phyloP scores from a whole-genome alignment of 495 filamentous ascomycete genomes.

The Hypomontagnella monticulosa region DNA sequence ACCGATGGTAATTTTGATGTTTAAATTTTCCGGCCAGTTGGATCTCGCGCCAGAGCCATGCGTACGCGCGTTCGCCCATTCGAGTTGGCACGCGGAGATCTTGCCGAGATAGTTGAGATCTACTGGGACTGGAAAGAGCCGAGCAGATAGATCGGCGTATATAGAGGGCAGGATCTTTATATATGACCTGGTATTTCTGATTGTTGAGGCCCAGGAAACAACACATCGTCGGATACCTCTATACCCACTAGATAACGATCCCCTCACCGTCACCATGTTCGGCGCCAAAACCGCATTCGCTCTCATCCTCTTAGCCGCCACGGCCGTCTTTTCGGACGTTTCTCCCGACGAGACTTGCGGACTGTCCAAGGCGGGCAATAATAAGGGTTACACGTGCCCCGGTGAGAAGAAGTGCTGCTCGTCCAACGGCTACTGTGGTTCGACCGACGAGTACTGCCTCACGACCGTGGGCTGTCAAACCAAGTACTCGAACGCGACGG shows the following conservation, averaged over 20 bases:
- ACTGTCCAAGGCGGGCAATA: constrained; percentile 34
- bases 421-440: constrained; percentile 49
- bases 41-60: constrained; percentile 3
- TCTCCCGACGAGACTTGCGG: constrained; percentile 52
- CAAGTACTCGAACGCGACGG: constrained; percentile 46
- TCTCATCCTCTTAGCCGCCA: constrained; percentile 35
- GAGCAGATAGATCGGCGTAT: constrained; percentile 1
- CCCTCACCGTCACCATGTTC: constrained; percentile 23
- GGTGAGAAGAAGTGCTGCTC: constrained; percentile 48
- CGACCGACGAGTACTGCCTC: constrained; percentile 48
- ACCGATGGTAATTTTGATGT: constrained; percentile 10
- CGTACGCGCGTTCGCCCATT: constrained; percentile 26
- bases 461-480: constrained; percentile 48
- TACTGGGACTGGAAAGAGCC: background rate
- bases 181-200: background rate
- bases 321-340: constrained; percentile 46
- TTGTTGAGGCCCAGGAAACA: background rate
- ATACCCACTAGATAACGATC: background rate
- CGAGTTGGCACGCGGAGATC: constrained; percentile 14
- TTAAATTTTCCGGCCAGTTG: constrained; percentile 27
- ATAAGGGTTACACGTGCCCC: constrained; percentile 49
- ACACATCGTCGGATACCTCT: background rate
- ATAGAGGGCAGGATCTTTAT: background rate
- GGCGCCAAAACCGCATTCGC: constrained; percentile 14
- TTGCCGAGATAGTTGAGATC: constrained; percentile 1